Evolutionary conservation across 805 yeast genomes (phyloP), one percentile per base, ranked within the genome.

Genomic region (Yamadazyma olivae): DNA sequence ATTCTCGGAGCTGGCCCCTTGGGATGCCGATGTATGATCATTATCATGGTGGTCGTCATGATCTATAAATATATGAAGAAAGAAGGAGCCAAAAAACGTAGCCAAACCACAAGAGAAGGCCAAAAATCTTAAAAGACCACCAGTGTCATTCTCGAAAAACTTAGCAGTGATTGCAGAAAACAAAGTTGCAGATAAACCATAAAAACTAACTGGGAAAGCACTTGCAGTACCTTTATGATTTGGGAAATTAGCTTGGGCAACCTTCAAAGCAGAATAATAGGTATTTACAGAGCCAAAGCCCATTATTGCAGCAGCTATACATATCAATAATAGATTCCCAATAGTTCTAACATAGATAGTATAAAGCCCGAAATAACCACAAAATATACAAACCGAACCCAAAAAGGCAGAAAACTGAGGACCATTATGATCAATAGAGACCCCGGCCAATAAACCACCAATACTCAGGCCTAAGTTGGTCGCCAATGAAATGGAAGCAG

Each of bases 381-480:
- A 27, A 30, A 77, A 73, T 6, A 81, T 75, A 15, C 71, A 57
- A 1, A 72, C 3, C 0, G 85, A 72, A 0, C 90, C 91, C 4
- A 76, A 28, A 1, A 74, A 49, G 14, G 76, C 67, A 1, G 87
- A 73, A 3, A 53, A 28, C 30, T 62, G 70, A 0, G 87, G 81
- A 0, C 87, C 87, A 29, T 60, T 63, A 24, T 53, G 60, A 51
- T 84, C 93, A 14, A 83, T 81, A 17, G 82, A 50, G 17, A 81
- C 51, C 0, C 95, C 95, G 0, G 83, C 89, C 0, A 82, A 74
- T 18, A 83, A 63, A 0, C 91, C 91, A 17, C 88, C 81, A 7
- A 81, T 47, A 0, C 86, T 77, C 2, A 81, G 66, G 3, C 95
- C 95, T 6, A 81, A 52, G 27, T 74, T 77, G 17, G 81, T 62